These are phyloP conservation scores for Extremus antarcticus DNA, from an alignment of 495 filamentous ascomycete species.

Conservation along the genomic window DNA sequence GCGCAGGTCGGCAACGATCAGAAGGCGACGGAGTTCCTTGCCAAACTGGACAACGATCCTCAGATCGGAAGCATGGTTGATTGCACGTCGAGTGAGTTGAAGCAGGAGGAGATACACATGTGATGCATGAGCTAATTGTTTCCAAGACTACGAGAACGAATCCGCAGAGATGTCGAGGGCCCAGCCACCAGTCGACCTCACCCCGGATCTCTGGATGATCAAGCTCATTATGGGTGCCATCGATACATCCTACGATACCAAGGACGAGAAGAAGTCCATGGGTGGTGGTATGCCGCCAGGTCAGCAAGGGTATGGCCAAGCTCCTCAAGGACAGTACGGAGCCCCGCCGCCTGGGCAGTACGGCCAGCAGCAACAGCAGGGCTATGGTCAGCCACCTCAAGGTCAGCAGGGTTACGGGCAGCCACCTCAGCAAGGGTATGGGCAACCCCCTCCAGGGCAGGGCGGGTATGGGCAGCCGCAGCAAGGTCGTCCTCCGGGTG, in stretches of 20 bases:
- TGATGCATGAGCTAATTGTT: neutral
- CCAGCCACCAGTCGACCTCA: conserved; percentile 46
- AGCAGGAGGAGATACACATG: neutral
- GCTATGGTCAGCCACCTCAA: conserved; percentile 16
- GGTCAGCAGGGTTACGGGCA: conserved; percentile 17
- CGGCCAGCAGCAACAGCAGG: conserved; percentile 20
- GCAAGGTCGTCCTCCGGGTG: neutral
- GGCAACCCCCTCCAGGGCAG: neutral
- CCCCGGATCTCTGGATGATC: conserved; percentile 57
- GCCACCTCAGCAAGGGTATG: conserved; percentile 7
- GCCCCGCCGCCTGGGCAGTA: conserved; percentile 27
- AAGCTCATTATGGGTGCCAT: conserved; percentile 65
- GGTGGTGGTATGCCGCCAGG: conserved; percentile 15
- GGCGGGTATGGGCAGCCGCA: neutral
- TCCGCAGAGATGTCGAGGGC: conserved; percentile 51
- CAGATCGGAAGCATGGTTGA: conserved; percentile 52
- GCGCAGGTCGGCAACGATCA: conserved; percentile 63
- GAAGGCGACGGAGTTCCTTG: conserved; percentile 53
- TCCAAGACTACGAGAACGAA: conserved; percentile 53
- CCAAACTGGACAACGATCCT: conserved; percentile 52
- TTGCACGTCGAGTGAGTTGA: conserved; percentile 58
- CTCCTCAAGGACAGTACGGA: conserved; percentile 18
- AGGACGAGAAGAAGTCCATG: conserved; percentile 46
- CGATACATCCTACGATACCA: conserved; percentile 52
- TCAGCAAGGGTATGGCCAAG: conserved; percentile 18